Evolutionary conservation across 2,329 filamentous ascomycete genomes (phyloP).

Genomic region (Lasiodiplodia sp.): DNA sequence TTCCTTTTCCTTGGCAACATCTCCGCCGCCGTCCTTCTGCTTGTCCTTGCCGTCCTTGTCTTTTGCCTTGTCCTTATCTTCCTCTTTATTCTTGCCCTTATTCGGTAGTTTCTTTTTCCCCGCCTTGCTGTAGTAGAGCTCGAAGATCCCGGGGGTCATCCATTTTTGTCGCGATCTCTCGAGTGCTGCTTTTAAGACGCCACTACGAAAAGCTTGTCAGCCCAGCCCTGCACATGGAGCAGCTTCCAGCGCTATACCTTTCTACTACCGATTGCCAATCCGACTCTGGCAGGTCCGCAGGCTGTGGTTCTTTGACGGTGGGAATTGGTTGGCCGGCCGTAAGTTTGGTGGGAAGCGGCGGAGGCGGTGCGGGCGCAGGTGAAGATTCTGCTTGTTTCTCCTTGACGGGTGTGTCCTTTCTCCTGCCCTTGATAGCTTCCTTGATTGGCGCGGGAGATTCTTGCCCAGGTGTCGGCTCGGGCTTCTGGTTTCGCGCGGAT

Average conservation of each 20-base stretch:
- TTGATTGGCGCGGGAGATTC: background rate
- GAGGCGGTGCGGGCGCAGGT: conserved; percentile 33
- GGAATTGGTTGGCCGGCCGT: conserved; percentile 73
- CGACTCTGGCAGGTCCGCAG: conserved; percentile 65
- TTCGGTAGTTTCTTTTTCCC: conserved; percentile 51
- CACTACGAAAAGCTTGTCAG: conserved; percentile 56
- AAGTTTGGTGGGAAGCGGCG: conserved; percentile 67
- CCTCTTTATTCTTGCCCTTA: conserved; percentile 59
- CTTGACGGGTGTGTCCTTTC: conserved; percentile 28
- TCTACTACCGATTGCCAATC: conserved; percentile 79
- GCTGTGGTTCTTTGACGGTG: conserved; percentile 71
- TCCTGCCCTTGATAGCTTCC: conserved; percentile 18
- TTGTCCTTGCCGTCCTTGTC: conserved; percentile 46
- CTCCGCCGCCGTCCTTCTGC: conserved; percentile 36
- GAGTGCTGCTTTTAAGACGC: conserved; percentile 76
- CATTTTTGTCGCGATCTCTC: conserved; percentile 69
- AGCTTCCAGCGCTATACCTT: conserved; percentile 58
- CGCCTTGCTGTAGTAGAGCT: conserved; percentile 46
- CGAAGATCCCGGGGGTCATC: conserved; percentile 47
- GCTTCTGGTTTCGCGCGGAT: conserved; percentile 28
- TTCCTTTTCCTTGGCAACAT: conserved; percentile 69
- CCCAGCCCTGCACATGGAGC: conserved; percentile 11
- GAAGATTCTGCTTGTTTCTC: conserved; percentile 20
- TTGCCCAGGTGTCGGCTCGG: conserved; percentile 25
- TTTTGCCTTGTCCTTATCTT: conserved; percentile 56